Percentiles rank a stretch among this genome's conserved stretches.
phyloP scores from a whole-genome alignment of 768 basidiomycete genomes.

The Albatrellus ellisii region DNA sequence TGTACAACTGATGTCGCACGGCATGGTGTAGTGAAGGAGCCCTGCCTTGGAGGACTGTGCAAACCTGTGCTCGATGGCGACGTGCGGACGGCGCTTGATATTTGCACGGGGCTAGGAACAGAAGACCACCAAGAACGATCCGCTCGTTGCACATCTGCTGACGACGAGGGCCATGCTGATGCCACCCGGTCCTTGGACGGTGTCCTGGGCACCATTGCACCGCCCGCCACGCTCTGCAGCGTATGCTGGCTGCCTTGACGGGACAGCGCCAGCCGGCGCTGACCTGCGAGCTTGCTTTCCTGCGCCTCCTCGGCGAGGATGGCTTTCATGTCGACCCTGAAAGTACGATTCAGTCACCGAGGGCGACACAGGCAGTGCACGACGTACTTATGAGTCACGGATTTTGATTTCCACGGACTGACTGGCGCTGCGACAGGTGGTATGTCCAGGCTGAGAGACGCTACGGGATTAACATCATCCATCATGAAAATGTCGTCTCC shows the following conservation, averaged over 20 bases:
- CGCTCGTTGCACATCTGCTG: too few relatives aligned
- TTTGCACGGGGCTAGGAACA: too few relatives aligned
- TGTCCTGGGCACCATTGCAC: too few relatives aligned
- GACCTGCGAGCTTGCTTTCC: constrained; percentile 10
- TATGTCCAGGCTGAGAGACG: constrained; percentile 15
- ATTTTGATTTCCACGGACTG: constrained; percentile 21
- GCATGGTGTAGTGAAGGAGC: too few relatives aligned
- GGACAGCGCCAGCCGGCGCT: not conserved
- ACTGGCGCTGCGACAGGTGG: constrained; percentile 5
- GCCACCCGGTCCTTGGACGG: not conserved
- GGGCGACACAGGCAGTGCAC: not conserved
- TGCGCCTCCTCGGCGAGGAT: constrained; percentile 81
- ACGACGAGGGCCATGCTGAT: too few relatives aligned
- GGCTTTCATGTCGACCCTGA: constrained; percentile 69
- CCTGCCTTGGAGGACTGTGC: too few relatives aligned
- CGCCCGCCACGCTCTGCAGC: too few relatives aligned
- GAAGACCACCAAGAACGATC: too few relatives aligned
- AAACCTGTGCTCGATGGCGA: too few relatives aligned
- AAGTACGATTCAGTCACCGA: not conserved
- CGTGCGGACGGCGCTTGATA: too few relatives aligned
- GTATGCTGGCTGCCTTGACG: too few relatives aligned
- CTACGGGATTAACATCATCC: constrained; percentile 53
- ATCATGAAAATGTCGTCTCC: constrained; percentile 71
- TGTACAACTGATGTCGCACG: too few relatives aligned
- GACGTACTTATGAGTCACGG: constrained; percentile 37